Percentiles rank a stretch among this genome's conserved stretches.
These are phyloP conservation scores for Pestalotiopsis sp. DNA, from an alignment of 2,329 filamentous ascomycete genomes.

Conservation along the genomic window DNA sequence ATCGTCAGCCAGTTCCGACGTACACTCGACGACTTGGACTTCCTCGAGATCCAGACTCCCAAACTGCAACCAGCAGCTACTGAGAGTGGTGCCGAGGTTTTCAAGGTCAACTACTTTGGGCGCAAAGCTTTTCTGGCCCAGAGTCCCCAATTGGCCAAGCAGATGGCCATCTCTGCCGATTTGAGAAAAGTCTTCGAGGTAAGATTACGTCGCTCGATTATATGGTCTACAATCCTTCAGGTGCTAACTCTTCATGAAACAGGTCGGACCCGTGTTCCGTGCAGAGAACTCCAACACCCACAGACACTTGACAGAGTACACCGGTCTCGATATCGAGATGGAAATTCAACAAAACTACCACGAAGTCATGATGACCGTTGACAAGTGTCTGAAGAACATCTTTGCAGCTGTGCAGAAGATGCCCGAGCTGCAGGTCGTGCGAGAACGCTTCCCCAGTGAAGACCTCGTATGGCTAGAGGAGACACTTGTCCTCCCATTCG, in stretches of 20 bases:
- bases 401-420: conserved; percentile 67
- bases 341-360: conserved; percentile 86
- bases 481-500: conserved; percentile 80
- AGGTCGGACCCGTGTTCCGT: conserved; percentile 84
- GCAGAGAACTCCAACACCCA: conserved; percentile 97
- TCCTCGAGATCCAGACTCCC: conserved; percentile 92
- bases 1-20: conserved; percentile 61
- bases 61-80: conserved; percentile 90
- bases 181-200: conserved; percentile 85
- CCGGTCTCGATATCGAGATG: conserved; percentile 92
- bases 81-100: conserved; percentile 89
- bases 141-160: conserved; percentile 89
- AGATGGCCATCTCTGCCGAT: conserved; percentile 89
- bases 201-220: conserved; percentile 21
- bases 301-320: conserved; percentile 92
- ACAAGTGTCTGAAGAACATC: conserved; percentile 80
- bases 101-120: conserved; percentile 90
- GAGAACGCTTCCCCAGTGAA: conserved; percentile 82
- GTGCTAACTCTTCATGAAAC: neutral
- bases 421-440: conserved; percentile 77
- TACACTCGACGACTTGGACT: conserved; percentile 73
- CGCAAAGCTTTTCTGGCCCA: conserved; percentile 87
- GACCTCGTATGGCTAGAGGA: conserved; percentile 86
- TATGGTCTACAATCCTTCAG: neutral
- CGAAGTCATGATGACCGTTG: conserved; percentile 79